A percentile compares a stretch with the other conserved stretches of the same genome.
These are phyloP conservation scores for Colletotrichum liriopes DNA, from an alignment of 2,329 filamentous ascomycete genomes.

Conservation along the genomic window DNA sequence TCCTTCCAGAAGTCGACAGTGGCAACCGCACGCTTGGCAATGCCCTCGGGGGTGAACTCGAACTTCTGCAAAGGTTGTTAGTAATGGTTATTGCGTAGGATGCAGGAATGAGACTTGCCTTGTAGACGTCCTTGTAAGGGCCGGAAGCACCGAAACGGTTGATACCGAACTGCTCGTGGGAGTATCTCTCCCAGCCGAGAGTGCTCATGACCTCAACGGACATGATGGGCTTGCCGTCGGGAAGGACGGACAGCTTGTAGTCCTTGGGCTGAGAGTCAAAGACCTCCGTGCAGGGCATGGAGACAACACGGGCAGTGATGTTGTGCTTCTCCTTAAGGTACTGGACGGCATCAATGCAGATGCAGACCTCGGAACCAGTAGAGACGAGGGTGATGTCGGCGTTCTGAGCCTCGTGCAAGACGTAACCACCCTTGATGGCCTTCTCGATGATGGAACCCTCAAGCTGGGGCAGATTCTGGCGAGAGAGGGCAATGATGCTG, in stretches of 20 bases:
- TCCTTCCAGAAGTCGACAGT: slow-evolving; percentile 99
- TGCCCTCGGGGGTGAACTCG: slow-evolving; percentile 97
- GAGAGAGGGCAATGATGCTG: slow-evolving; percentile 93
- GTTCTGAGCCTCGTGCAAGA: slow-evolving; percentile 85
- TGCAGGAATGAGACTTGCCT: slow-evolving; percentile 67
- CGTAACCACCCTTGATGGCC: slow-evolving; percentile 96
- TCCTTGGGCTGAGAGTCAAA: slow-evolving; percentile 96
- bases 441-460: slow-evolving; percentile 93
- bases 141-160: slow-evolving; percentile 99
- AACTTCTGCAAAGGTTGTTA: slow-evolving; percentile 82
- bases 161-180: slow-evolving; percentile 98
- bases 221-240: slow-evolving; percentile 92
- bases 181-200: slow-evolving; percentile 98
- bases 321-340: slow-evolving; percentile 90
- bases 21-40: slow-evolving; percentile 92
- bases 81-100: slow-evolving; percentile 36
- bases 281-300: slow-evolving; percentile 96
- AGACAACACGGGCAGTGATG: slow-evolving; percentile 92
- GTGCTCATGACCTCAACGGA: slow-evolving; percentile 98
- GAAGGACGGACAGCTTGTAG: slow-evolving; percentile 93
- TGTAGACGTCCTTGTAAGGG: slow-evolving; percentile 98
- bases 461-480: slow-evolving; percentile 98
- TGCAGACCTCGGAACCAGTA: slow-evolving; percentile 95
- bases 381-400: slow-evolving; percentile 92
- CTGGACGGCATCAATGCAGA: slow-evolving; percentile 94